Evolutionary conservation across 768 basidiomycete species (phyloP), one percentile per base, ranked within the genome.

Genomic region (Russula earlei): DNA sequence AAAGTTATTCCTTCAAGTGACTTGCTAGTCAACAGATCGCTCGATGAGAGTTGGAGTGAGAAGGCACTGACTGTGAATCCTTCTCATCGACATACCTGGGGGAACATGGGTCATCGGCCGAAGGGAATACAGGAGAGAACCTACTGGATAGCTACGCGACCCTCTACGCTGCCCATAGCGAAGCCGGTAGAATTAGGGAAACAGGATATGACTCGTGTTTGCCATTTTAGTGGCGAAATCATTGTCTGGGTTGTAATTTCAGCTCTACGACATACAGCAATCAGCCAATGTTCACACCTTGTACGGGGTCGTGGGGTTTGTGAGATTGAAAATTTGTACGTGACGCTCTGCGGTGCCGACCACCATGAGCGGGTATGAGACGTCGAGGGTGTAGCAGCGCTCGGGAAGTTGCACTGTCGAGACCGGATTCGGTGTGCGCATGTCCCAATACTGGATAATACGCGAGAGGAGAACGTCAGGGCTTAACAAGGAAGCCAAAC

Each of bases 141-240:
- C 66, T 68, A 95, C 93, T 98, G 94, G 57, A 97, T 93, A 3
- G 93, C 94, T 2, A 97, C 91, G 56, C 95, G 80, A 22, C 95
- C 90, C 69, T 92, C 90, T 6, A 91, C 80, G 62, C 89, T 91
- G 31, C 90, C 90, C 3, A 91, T 78, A 0, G 88, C 88, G 62
- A 89, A 92, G 5, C 88, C 87, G 60, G 80, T 83, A 15, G 82
- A 78, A 5, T 83, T 78, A 15, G 85, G 85, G 66, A 91, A 91
- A 67, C 88, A 91, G 5, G 88, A 81, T 14, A 91, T 79, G 5
- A 88, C 85, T 33, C 91, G 81, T 14, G 91, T 93, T 72, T 95
- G 91, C 88, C 87, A 92, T 66, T 95, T 96, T 57, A 98, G 70
- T 1, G 95, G 92, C 1, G 92, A 95, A 24, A 74, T 71, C 58